Conservation (phyloP, 768 basidiomycete species). For the Hydnum rufescens region DNA sequence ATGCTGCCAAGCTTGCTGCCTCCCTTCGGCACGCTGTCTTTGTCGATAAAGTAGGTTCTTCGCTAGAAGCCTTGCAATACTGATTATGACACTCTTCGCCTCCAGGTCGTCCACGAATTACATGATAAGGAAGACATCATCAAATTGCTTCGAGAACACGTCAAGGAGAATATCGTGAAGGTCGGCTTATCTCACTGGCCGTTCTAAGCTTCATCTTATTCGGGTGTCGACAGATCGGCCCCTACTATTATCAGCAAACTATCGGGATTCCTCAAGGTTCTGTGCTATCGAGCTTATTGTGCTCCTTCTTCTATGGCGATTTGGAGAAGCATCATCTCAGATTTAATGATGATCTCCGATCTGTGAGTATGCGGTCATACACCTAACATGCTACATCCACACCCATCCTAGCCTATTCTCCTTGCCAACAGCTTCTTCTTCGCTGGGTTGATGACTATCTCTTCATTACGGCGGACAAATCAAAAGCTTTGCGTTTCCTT, state of each 20-base stretch:
- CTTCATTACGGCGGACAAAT: constrained; percentile 49
- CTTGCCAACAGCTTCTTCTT: constrained; percentile 38
- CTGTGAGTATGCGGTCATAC: constrained; percentile 51
- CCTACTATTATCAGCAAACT: constrained; percentile 67
- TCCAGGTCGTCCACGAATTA: constrained; percentile 33
- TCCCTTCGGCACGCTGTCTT: constrained; percentile 60
- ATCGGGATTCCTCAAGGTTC: constrained; percentile 96
- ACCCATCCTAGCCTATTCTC: neutral
- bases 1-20: constrained; percentile 47
- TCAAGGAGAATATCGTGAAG: constrained; percentile 84
- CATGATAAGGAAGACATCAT: constrained; percentile 41
- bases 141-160: constrained; percentile 67
- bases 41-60: constrained; percentile 47
- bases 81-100: neutral
- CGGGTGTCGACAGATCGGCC: constrained; percentile 40
- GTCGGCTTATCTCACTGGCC: constrained; percentile 20
- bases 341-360: constrained; percentile 29
- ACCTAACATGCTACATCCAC: neutral
- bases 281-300: constrained; percentile 81
- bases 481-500: constrained; percentile 48
- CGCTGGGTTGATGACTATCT: constrained; percentile 92
- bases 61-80: neutral
- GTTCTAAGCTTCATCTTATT: too few species aligned
- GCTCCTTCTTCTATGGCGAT: constrained; percentile 88
- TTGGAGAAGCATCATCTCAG: constrained; percentile 38